A percentile compares a stretch with the other conserved stretches of the same genome.
Conservation (phyloP, 2,329 filamentous ascomycete genomes). For the Trichoderma arundinaceum region DNA sequence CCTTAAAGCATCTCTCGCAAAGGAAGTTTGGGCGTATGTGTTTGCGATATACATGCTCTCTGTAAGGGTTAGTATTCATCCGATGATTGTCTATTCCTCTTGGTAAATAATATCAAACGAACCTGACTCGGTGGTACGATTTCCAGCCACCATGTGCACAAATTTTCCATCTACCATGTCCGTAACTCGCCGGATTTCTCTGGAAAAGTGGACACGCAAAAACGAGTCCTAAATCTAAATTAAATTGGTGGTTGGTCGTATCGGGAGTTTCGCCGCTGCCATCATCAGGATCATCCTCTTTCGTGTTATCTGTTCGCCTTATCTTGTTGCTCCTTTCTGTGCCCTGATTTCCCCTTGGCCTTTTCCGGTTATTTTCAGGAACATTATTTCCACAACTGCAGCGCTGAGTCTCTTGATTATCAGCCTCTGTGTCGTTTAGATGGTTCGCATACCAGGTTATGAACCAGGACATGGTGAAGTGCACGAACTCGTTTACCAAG, state of each 20-base stretch:
- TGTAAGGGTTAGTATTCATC: not conserved
- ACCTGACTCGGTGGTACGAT: not conserved
- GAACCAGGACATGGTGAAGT: not conserved
- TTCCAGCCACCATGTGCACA: not conserved
- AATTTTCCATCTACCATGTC: not conserved
- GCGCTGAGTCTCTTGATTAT: not conserved
- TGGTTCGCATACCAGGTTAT: not conserved
- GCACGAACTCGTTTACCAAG: not conserved
- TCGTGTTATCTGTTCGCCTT: not conserved
- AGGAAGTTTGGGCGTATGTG: not conserved
- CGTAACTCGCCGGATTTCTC: not conserved
- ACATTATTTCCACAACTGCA: no score
- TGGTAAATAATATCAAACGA: not conserved
- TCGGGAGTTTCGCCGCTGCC: not conserved
- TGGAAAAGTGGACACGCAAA: not conserved
- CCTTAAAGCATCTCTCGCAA: not conserved
- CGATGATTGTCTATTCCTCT: no score
- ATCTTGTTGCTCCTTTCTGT: not conserved
- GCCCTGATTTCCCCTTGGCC: no score
- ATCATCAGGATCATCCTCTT: not conserved
- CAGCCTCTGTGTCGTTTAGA: not conserved
- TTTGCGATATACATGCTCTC: not conserved
- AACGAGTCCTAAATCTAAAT: rapidly evolving
- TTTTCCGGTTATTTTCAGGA: not conserved
- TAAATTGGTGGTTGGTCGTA: rapidly evolving